Evolutionary conservation across 2,329 filamentous ascomycete genomes (phyloP).

Genomic region (Onygenales sp.): DNA sequence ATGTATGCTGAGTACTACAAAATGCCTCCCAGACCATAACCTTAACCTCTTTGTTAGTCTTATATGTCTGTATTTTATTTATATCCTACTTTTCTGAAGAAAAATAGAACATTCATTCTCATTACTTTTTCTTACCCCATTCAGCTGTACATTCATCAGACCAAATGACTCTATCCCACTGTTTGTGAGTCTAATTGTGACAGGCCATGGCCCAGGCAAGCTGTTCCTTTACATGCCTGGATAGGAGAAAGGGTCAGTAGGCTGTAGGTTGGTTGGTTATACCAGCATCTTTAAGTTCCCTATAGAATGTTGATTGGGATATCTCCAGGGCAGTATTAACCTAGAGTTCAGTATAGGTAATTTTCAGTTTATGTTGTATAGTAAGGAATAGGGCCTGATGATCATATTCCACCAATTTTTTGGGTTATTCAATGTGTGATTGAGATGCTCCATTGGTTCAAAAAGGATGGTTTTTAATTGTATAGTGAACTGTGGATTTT

Average conservation of each 20-base stretch:
- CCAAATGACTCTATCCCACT: neutral
- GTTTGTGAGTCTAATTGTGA: neutral
- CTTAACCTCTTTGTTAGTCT: neutral
- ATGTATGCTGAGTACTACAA: neutral
- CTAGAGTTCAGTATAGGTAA: neutral
- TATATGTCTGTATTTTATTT: neutral
- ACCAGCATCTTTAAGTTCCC: neutral
- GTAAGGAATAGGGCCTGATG: neutral
- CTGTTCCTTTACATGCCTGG: neutral
- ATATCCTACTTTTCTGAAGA: neutral
- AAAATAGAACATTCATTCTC: neutral
- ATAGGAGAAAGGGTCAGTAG: neutral
- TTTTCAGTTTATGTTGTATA: neutral
- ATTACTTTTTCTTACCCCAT: neutral
- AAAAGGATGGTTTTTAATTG: neutral
- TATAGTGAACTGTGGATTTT: neutral
- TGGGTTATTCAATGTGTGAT: neutral
- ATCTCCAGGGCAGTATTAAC: neutral
- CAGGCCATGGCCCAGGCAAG: neutral
- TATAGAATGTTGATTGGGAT: neutral
- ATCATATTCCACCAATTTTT: neutral
- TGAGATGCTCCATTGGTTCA: neutral
- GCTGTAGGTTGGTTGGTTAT: neutral
- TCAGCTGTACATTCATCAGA: neutral
- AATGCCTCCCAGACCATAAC: neutral